phyloP scores from a whole-genome alignment of 2,329 filamentous ascomycete genomes.

The Colletotrichum shisoi region DNA sequence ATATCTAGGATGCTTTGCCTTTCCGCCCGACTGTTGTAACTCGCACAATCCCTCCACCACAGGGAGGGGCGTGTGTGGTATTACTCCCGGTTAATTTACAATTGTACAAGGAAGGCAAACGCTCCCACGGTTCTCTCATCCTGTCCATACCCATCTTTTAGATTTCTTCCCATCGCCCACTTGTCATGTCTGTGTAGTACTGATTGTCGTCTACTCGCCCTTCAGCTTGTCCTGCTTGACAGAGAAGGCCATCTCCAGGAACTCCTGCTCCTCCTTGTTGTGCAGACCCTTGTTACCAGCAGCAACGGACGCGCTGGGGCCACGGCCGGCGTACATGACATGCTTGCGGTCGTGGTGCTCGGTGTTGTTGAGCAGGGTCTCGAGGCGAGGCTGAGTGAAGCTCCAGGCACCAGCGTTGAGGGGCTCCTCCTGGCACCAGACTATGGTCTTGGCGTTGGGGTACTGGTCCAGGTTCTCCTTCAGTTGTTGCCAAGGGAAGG shows the following conservation, averaged over 20 bases:
- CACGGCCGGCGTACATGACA: slow-evolving; percentile 95
- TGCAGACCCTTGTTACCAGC: slow-evolving; percentile 90
- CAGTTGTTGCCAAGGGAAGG: slow-evolving; percentile 97
- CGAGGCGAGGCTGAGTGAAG: slow-evolving; percentile 95
- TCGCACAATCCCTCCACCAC: slow-evolving; percentile 11
- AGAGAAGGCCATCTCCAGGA: slow-evolving; percentile 72
- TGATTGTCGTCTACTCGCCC: slow-evolving; percentile 60
- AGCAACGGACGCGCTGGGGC: slow-evolving; percentile 91
- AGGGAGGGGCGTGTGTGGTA: slow-evolving; percentile 4
- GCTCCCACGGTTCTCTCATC: slow-evolving; percentile 15
- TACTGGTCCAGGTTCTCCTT: slow-evolving; percentile 97
- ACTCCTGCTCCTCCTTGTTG: slow-evolving; percentile 88
- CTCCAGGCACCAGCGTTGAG: slow-evolving; percentile 97
- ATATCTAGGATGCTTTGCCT: slow-evolving; percentile 13
- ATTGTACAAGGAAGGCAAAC: slow-evolving; percentile 16
- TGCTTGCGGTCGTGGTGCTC: slow-evolving; percentile 92
- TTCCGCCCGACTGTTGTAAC: background rate
- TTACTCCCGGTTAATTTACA: slow-evolving; percentile 18
- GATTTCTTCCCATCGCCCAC: slow-evolving; percentile 7
- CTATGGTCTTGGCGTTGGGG: slow-evolving; percentile 95
- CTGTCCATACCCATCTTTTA: slow-evolving; percentile 14
- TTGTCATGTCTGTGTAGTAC: slow-evolving; percentile 4
- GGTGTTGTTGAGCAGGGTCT: slow-evolving; percentile 94
- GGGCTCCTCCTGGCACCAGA: slow-evolving; percentile 97
- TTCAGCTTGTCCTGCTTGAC: slow-evolving; percentile 75